Evolutionary conservation across 108 stramenopile species (phyloP).

Genomic region (Bacterosira constricta): DNA sequence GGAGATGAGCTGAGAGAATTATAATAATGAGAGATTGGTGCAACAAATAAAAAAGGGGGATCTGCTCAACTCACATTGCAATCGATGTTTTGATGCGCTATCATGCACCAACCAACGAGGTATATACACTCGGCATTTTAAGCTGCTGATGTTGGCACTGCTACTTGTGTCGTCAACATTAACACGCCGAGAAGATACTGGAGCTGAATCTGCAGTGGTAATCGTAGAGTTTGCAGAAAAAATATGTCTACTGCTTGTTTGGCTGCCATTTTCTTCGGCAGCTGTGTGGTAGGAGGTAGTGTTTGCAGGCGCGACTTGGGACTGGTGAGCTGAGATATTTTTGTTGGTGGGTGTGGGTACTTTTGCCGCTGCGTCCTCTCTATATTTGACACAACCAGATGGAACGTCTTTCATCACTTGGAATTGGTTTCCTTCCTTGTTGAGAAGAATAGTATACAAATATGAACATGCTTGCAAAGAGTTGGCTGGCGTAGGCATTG

Average conservation of each 20-base stretch:
- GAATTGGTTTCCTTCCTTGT: conserved; percentile 5
- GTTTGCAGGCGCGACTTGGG: neutral
- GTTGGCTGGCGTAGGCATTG: neutral
- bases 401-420: conserved; percentile 1
- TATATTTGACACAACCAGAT: neutral
- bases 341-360: neutral
- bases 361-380: neutral
- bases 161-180: neutral
- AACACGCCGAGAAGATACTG: conserved; percentile 2
- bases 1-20: neutral
- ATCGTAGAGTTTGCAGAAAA: conserved; percentile 17
- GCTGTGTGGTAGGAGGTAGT: neutral
- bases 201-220: neutral
- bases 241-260: neutral
- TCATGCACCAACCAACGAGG: conserved; percentile 11
- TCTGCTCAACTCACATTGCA: neutral
- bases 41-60: neutral
- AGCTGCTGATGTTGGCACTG: neutral
- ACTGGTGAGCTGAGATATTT: neutral
- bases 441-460: conserved; percentile 5
- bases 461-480: neutral
- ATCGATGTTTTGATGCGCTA: neutral
- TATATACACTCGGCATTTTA: neutral
- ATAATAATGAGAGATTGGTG: neutral
- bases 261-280: neutral